Evolutionary conservation across 352 stramenopile genomes (phyloP).

Genomic region (Phytophthora megakarya): DNA sequence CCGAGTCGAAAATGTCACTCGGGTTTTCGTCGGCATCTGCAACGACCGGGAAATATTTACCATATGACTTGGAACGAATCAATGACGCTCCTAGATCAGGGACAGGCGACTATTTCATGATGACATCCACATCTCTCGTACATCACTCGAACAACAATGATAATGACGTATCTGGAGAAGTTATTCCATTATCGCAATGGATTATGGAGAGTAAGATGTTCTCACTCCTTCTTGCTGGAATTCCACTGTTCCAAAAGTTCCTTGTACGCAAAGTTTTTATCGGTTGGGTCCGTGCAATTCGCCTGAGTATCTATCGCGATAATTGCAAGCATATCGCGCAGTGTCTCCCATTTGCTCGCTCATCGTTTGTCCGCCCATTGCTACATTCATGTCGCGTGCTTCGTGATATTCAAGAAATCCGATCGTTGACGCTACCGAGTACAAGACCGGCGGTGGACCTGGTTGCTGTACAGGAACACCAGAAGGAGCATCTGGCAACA

Average conservation of each 20-base stretch:
- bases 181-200: conserved; percentile 70
- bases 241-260: conserved; percentile 80
- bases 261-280: conserved; percentile 62
- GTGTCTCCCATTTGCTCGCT: conserved; percentile 45
- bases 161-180: conserved; percentile 48
- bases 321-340: conserved; percentile 40
- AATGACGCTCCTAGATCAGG: conserved; percentile 33
- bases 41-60: conserved; percentile 44
- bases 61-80: conserved; percentile 63
- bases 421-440: conserved; percentile 47
- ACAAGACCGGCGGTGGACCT: conserved; percentile 37
- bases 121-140: conserved; percentile 64
- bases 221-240: conserved; percentile 63
- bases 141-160: conserved; percentile 53
- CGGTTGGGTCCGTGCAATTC: conserved; percentile 46
- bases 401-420: conserved; percentile 47
- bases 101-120: conserved; percentile 67
- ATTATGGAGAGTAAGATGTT: conserved; percentile 81
- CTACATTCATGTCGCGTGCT: conserved; percentile 43
- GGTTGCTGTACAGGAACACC: conserved; percentile 47
- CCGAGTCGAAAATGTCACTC: conserved; percentile 28
- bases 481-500: conserved; percentile 41
- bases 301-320: conserved; percentile 46
- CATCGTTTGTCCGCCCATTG: conserved; percentile 47
- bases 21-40: conserved; percentile 29